Evolutionary conservation across 106 monocot genomes (phyloP).

Genomic region (Dendrobium huoshanense): DNA sequence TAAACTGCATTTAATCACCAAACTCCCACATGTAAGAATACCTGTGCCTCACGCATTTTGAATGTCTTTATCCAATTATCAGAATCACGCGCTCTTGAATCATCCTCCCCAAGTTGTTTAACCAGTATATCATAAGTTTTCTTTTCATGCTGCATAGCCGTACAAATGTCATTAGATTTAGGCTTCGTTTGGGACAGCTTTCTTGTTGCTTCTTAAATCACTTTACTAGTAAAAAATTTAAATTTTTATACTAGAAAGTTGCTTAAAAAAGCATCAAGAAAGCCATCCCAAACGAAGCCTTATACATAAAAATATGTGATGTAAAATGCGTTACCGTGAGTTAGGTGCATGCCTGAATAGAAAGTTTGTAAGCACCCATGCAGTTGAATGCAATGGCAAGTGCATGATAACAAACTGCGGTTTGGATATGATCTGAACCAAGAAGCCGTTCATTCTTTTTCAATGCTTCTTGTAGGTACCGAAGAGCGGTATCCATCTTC

Average conservation of each 20-base stretch:
- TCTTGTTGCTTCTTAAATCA: too few species aligned
- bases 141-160: slow-evolving; percentile 72
- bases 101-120: slow-evolving; percentile 94
- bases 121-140: slow-evolving; percentile 90
- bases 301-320: slow-evolving; percentile 2
- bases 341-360: slow-evolving; percentile 59
- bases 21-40: slow-evolving; percentile 13
- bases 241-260: too few species aligned
- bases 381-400: slow-evolving; percentile 96
- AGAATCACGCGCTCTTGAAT: slow-evolving; percentile 79
- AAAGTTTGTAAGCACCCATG: slow-evolving; percentile 95
- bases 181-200: too few species aligned
- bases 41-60: slow-evolving; percentile 82
- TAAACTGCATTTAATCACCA: too few species aligned
- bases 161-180: neutral
- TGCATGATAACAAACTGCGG: slow-evolving; percentile 97
- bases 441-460: slow-evolving; percentile 94
- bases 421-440: slow-evolving; percentile 87
- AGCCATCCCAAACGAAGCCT: too few species aligned
- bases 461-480: slow-evolving; percentile 91
- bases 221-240: too few species aligned
- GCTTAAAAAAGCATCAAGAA: too few species aligned
- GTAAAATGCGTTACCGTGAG: neutral
- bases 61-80: slow-evolving; percentile 95
- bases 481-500: slow-evolving; percentile 83